Percentiles rank a stretch among this genome's conserved stretches.
Evolutionary conservation across 768 basidiomycete genomes (phyloP).

Genomic region (Mycena maculata): DNA sequence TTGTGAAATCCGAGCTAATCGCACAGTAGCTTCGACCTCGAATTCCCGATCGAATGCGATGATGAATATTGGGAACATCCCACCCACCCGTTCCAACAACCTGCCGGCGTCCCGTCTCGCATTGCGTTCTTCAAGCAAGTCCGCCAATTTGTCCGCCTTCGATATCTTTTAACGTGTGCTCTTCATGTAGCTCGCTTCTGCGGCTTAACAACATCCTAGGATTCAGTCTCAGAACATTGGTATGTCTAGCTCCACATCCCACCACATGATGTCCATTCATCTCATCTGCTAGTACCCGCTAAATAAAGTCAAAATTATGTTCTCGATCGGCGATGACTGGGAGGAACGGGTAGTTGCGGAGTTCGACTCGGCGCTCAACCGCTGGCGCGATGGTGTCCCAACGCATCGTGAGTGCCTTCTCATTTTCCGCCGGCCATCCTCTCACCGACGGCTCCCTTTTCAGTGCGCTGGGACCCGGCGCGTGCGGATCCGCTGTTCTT

Average conservation of each 20-base stretch:
- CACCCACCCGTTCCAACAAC: conserved; percentile 71
- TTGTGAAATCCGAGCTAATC: background rate
- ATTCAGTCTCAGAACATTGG: conserved; percentile 68
- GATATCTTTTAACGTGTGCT: too few species aligned
- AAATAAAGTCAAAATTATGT: conserved; percentile 66
- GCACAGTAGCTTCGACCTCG: conserved; percentile 73
- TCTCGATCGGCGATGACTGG: conserved; percentile 62
- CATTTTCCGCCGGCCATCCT: conserved; percentile 58
- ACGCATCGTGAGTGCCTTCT: conserved; percentile 64
- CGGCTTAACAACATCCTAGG: conserved; percentile 71
- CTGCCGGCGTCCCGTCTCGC: conserved; percentile 62
- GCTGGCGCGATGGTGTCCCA: conserved; percentile 59
- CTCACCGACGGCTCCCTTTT: too few species aligned
- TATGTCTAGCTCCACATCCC: conserved; percentile 37
- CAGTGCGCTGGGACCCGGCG: conserved; percentile 59
- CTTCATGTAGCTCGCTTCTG: conserved; percentile 58
- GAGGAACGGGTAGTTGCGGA: conserved; percentile 76
- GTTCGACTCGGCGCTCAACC: conserved; percentile 80
- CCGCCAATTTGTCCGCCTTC: too few species aligned
- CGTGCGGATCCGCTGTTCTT: conserved; percentile 54
- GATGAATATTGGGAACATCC: conserved; percentile 78
- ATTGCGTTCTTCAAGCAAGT: conserved; percentile 71
- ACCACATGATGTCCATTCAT: background rate
- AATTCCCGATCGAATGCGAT: conserved; percentile 68
- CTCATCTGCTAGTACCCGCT: conserved; percentile 74